These are phyloP conservation scores for Coemansia sp. DNA, from an alignment of 192 early-diverging fungal genomes.

Conservation along the genomic window DNA sequence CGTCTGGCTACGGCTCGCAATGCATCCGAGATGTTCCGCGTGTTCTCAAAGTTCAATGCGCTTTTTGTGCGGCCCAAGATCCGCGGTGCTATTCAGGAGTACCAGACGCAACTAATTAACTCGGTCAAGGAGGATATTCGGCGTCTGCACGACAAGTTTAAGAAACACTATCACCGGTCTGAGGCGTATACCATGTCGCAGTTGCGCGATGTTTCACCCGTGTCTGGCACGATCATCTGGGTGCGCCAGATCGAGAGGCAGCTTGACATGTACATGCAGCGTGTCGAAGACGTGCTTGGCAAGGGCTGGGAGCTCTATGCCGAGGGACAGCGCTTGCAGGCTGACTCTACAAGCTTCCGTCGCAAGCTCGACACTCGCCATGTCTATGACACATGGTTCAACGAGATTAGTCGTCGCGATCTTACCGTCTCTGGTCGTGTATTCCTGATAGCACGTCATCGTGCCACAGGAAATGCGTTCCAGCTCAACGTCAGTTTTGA, in stretches of 20 bases:
- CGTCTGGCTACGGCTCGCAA: constrained; percentile 97
- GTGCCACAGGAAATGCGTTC: constrained; percentile 67
- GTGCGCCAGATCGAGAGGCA: constrained; percentile 96
- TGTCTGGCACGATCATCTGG: constrained; percentile 96
- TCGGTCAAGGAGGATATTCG: constrained; percentile 98
- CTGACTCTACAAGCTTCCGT: constrained; percentile 83
- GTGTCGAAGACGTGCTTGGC: constrained; percentile 97
- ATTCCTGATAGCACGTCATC: constrained; percentile 82
- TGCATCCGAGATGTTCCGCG: constrained; percentile 99
- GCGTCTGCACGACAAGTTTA: constrained; percentile 95
- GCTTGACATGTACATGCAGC: constrained; percentile 91
- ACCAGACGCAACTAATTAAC: constrained; percentile 97
- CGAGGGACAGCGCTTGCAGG: constrained; percentile 91
- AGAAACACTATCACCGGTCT: constrained; percentile 83
- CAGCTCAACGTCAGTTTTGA: constrained; percentile 95
- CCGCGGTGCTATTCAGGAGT: constrained; percentile 98
- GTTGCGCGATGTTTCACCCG: constrained; percentile 88
- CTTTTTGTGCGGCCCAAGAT: constrained; percentile 99
- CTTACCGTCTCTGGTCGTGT: constrained; percentile 83
- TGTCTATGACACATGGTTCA: constrained; percentile 90
- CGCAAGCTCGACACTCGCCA: constrained; percentile 91
- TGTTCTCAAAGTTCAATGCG: constrained; percentile 99
- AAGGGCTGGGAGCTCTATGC: constrained; percentile 96
- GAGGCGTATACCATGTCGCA: constrained; percentile 87
- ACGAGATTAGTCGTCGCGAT: constrained; percentile 79